Conservation (phyloP, 2,329 filamentous ascomycete species). For the Amphichorda felina region DNA sequence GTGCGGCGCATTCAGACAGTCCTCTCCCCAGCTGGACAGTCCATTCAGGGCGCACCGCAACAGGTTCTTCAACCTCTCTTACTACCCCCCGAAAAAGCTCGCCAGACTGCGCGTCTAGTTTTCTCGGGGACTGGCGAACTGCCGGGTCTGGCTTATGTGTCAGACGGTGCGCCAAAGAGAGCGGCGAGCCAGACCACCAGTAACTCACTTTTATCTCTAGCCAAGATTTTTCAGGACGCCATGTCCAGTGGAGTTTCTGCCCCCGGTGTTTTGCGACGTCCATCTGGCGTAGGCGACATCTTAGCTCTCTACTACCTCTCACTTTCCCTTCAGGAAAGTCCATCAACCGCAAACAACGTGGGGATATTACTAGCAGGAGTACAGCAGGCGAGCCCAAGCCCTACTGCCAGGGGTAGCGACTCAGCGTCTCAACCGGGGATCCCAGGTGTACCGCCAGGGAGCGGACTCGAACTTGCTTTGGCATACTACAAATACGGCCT, state of each 20-base stretch:
- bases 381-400: conserved; percentile 47
- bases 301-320: conserved; percentile 92
- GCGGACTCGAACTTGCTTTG: conserved; percentile 76
- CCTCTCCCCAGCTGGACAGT: conserved; percentile 31
- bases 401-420: not conserved
- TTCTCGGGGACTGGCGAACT: conserved; percentile 67
- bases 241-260: conserved; percentile 63
- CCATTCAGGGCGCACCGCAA: conserved; percentile 4
- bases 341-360: conserved; percentile 96
- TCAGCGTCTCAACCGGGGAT: conserved; percentile 30
- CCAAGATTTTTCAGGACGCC: conserved; percentile 95
- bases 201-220: conserved; percentile 85
- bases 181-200: conserved; percentile 87
- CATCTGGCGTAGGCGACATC: conserved; percentile 80
- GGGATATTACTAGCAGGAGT: conserved; percentile 93
- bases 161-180: conserved; percentile 58
- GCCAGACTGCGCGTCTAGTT: conserved; percentile 70
- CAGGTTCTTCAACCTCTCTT: conserved; percentile 46
- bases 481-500: conserved; percentile 95
- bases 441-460: conserved; percentile 74
- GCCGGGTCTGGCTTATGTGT: conserved; percentile 65
- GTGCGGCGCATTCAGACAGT: conserved; percentile 68
- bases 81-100: conserved; percentile 70
- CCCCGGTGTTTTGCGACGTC: conserved; percentile 43
- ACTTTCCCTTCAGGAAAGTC: conserved; percentile 84